These are phyloP conservation scores for Arabidopsis suecica DNA, from an alignment of 345 rosid species.

Conservation along the genomic window DNA sequence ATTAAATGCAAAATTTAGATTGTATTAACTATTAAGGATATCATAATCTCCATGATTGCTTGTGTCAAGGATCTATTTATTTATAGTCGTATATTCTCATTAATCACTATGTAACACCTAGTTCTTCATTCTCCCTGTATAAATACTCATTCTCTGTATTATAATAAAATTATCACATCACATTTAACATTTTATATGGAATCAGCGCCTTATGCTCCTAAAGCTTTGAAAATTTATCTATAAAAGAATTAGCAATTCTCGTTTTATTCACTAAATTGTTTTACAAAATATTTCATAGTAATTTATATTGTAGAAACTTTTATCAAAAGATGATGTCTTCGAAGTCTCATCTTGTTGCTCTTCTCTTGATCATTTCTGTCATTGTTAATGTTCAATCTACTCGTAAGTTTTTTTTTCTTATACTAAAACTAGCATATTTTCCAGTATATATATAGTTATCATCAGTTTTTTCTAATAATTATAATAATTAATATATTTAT, in stretches of 20 bases:
- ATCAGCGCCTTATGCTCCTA: too few species aligned
- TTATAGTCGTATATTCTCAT: too few species aligned
- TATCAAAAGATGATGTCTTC: background rate
- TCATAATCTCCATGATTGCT: too few species aligned
- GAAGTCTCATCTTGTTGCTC: background rate
- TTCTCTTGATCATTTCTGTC: background rate
- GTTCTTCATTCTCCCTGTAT: too few species aligned
- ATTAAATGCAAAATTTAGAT: background rate
- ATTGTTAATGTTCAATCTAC: background rate
- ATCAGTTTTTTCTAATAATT: background rate
- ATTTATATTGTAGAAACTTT: background rate
- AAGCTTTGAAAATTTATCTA: background rate
- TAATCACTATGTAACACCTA: too few species aligned
- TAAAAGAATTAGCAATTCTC: background rate
- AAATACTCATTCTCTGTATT: too few species aligned
- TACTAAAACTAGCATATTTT: background rate
- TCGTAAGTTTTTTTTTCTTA: constrained; percentile 16
- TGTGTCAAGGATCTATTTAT: too few species aligned
- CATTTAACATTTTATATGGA: too few species aligned
- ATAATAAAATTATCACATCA: too few species aligned
- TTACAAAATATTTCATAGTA: background rate
- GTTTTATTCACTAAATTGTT: background rate
- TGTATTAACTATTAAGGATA: background rate
- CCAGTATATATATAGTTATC: background rate
- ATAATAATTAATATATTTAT: background rate